These are phyloP conservation scores for Baeospora myosura DNA, from an alignment of 1,284 basidiomycete genomes.

Conservation along the genomic window DNA sequence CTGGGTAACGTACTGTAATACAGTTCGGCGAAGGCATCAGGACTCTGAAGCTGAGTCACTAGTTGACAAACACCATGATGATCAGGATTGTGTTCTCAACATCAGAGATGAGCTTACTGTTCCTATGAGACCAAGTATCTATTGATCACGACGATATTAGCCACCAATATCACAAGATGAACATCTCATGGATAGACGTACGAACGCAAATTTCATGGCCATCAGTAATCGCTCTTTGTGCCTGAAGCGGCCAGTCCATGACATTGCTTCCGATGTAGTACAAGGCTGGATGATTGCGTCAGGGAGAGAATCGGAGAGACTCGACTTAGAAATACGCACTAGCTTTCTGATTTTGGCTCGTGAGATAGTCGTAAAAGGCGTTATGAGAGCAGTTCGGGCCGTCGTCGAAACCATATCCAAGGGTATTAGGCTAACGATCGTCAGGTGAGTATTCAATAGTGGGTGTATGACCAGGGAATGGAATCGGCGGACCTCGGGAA, in stretches of 20 bases:
- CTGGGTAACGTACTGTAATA: conserved; percentile 51
- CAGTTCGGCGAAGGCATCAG: conserved; percentile 74
- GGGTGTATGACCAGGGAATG: background rate
- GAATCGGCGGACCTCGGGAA: conserved; percentile 44
- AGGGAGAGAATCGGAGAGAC: background rate
- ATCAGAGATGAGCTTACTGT: conserved; percentile 31
- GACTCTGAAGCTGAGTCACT: conserved; percentile 68
- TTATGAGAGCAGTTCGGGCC: conserved; percentile 70
- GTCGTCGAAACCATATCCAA: conserved; percentile 61
- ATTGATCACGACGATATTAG: background rate
- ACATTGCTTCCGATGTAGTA: conserved; percentile 80
- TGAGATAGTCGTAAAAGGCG: conserved; percentile 56
- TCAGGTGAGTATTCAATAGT: background rate
- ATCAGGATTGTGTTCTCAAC: background rate
- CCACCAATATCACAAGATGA: background rate
- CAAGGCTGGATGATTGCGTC: conserved; percentile 37
- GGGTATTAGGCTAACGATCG: conserved; percentile 41
- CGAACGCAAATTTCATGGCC: conserved; percentile 61
- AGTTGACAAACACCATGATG: too few relatives aligned
- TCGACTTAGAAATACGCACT: conserved; percentile 30
- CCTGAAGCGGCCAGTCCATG: conserved; percentile 64
- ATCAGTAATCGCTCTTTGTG: conserved; percentile 54
- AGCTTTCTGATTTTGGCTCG: conserved; percentile 60
- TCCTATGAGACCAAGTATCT: conserved; percentile 56
- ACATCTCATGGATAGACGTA: conserved; percentile 23